These are phyloP conservation scores for Cryptosporidium xiaoi DNA, from an alignment of 169 alveolate genomes.

Conservation along the genomic window DNA sequence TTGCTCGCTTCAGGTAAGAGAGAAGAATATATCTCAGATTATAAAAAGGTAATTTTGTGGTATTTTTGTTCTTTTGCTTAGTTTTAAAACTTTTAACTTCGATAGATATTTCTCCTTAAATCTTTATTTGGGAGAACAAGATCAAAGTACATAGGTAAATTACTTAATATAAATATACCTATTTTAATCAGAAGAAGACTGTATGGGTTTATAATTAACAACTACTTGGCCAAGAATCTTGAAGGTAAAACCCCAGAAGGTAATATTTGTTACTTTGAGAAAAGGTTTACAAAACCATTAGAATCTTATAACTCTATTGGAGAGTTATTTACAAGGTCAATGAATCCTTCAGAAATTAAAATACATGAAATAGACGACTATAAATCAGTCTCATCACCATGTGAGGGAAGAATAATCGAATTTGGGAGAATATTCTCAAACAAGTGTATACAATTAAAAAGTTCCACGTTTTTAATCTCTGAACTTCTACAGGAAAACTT, in stretches of 20 bases:
- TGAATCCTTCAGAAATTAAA: conserved; percentile 10
- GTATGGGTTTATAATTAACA: conserved; percentile 31
- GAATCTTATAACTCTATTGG: conserved; percentile 60
- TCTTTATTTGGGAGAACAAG: conserved; percentile 55
- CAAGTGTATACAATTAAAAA: conserved; percentile 80
- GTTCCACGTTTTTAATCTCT: conserved; percentile 72
- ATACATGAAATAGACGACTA: conserved; percentile 14
- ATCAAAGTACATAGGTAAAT: conserved; percentile 39
- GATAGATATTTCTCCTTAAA: conserved; percentile 40
- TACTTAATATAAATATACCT: conserved; percentile 37
- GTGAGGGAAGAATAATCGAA: conserved; percentile 84
- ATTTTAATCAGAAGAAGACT: conserved; percentile 20
- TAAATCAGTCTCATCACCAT: conserved; percentile 77
- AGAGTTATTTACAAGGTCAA: conserved; percentile 57
- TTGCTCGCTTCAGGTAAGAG: not conserved
- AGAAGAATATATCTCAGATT: conserved; percentile 12
- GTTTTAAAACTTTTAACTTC: not conserved
- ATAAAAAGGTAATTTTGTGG: conserved; percentile 37
- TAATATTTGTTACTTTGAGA: conserved; percentile 27
- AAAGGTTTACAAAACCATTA: conserved; percentile 22
- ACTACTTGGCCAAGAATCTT: conserved; percentile 5
- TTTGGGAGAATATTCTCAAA: conserved; percentile 78
- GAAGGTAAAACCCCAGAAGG: not conserved
- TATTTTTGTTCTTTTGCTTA: not conserved
- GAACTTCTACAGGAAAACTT: conserved; percentile 69